Evolutionary conservation across 306 rosid genomes (phyloP).

Genomic region (Psophocarpus tetragonolobus): DNA sequence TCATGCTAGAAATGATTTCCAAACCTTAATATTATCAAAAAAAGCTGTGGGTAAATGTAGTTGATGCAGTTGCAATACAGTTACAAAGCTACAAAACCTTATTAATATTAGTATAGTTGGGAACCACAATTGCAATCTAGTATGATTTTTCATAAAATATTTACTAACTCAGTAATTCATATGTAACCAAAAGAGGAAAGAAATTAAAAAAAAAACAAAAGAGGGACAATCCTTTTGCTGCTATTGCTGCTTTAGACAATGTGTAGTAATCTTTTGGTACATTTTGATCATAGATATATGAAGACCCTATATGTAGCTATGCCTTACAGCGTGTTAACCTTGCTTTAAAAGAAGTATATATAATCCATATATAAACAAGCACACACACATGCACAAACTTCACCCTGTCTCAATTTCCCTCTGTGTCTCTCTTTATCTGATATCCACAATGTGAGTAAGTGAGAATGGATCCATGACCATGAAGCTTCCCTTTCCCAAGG

Average conservation of each 20-base stretch:
- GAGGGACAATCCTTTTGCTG: slow-evolving; percentile 42
- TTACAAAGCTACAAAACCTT: background rate
- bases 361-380: slow-evolving; percentile 25
- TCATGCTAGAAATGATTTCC: background rate
- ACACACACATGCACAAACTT: slow-evolving; percentile 41
- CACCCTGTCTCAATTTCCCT: slow-evolving; percentile 31
- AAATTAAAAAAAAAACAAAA: background rate
- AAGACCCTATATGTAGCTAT: slow-evolving; percentile 36
- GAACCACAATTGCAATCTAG: too few species aligned
- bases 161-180: background rate
- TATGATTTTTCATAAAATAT: background rate
- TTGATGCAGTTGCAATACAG: background rate
- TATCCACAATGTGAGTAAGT: slow-evolving; percentile 21
- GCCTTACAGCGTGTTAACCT: slow-evolving; percentile 39
- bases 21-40: background rate
- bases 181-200: slow-evolving; percentile 18
- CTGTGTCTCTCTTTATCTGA: slow-evolving; percentile 13
- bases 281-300: slow-evolving; percentile 20
- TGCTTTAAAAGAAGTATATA: slow-evolving; percentile 29
- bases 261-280: slow-evolving; percentile 48
- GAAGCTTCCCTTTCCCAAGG: slow-evolving; percentile 42
- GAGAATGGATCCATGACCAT: slow-evolving; percentile 45
- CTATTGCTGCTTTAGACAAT: slow-evolving; percentile 40
- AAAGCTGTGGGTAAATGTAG: background rate
- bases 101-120: background rate